A percentile compares a stretch with the other conserved stretches of the same genome.
Evolutionary conservation across 106 monocot species (phyloP).

Genomic region (Gastrodia elata): DNA sequence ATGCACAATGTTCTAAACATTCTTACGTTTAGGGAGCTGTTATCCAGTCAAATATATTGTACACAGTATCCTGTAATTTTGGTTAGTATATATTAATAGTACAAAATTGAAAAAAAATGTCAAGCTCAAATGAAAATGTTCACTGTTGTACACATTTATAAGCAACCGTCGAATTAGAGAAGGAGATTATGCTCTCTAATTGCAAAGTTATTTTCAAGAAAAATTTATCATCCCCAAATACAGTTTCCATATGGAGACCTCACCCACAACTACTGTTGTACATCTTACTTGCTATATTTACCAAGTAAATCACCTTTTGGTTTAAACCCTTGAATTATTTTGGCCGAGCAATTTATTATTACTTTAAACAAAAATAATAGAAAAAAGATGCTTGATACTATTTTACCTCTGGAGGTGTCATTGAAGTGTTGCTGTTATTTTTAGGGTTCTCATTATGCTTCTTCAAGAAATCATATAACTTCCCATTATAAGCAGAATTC

Average conservation of each 20-base stretch:
- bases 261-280: background rate
- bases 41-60: background rate
- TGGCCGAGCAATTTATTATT: background rate
- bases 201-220: background rate
- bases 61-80: background rate
- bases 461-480: constrained; percentile 35
- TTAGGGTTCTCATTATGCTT: constrained; percentile 11
- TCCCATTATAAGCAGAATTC: constrained; percentile 68
- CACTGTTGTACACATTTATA: background rate
- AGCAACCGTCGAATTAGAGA: background rate
- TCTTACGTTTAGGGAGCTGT: background rate
- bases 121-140: background rate
- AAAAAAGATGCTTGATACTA: background rate
- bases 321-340: background rate
- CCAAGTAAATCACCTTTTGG: background rate
- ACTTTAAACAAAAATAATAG: background rate
- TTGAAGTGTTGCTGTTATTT: background rate
- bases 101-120: background rate
- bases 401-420: background rate
- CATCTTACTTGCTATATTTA: background rate
- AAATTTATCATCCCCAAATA: background rate
- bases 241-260: background rate
- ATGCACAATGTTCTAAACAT: background rate
- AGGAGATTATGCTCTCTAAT: background rate
- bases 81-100: background rate